These are phyloP conservation scores for Erodium moschatum DNA, from an alignment of 441 rosid species.

Conservation along the genomic window DNA sequence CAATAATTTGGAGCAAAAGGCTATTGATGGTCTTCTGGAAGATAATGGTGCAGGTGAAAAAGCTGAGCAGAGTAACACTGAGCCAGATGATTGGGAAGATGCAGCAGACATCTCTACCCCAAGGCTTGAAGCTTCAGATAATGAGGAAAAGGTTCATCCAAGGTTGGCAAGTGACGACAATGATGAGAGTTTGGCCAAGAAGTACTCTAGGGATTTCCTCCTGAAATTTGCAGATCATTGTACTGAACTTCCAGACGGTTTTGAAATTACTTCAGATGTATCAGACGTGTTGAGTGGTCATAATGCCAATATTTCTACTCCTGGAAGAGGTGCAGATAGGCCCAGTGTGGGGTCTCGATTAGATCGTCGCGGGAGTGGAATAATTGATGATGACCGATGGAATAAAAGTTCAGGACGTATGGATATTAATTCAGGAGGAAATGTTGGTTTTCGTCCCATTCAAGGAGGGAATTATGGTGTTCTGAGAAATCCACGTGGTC, in stretches of 20 bases:
- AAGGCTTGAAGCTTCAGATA: conserved; percentile 45
- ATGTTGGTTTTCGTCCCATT: neutral
- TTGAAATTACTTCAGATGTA: conserved; percentile 46
- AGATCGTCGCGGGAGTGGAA: conserved; percentile 58
- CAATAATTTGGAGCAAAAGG: conserved; percentile 33
- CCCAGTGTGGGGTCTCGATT: conserved; percentile 48
- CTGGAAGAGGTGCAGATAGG: conserved; percentile 60
- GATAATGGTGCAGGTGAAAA: conserved; percentile 31
- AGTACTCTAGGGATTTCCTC: conserved; percentile 91
- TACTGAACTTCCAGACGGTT: conserved; percentile 61
- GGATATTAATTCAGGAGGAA: conserved; percentile 39
- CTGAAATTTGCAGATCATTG: conserved; percentile 64
- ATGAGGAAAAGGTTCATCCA: conserved; percentile 25
- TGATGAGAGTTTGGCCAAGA: conserved; percentile 42
- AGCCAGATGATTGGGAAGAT: conserved; percentile 78
- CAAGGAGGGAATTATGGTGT: conserved; percentile 6
- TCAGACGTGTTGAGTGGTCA: conserved; percentile 37
- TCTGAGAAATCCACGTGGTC: conserved; percentile 5
- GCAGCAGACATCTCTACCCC: conserved; percentile 85
- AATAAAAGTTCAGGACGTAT: conserved; percentile 40
- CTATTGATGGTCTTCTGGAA: conserved; percentile 26
- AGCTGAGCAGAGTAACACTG: conserved; percentile 25
- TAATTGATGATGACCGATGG: conserved; percentile 73
- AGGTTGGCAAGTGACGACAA: conserved; percentile 26
- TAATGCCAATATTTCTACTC: conserved; percentile 36